phyloP scores from a whole-genome alignment of 2,329 filamentous ascomycete species.

The Zymoseptoria passerinii region DNA sequence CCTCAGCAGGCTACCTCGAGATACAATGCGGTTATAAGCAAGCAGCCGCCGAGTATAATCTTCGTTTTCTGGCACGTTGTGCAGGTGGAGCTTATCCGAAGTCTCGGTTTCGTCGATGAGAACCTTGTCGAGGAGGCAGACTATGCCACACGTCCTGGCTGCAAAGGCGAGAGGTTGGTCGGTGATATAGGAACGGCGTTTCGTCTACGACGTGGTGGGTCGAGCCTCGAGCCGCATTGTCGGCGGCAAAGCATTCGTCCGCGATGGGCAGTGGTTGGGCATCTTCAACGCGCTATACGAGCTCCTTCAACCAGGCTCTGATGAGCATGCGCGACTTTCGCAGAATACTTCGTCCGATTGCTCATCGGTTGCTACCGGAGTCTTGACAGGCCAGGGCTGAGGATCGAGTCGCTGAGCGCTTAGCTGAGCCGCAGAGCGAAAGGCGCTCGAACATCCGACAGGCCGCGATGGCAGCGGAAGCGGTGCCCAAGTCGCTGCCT shows the following conservation, averaged over 20 bases:
- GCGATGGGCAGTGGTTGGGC: slow-evolving; percentile 33
- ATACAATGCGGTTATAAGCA: too few species aligned
- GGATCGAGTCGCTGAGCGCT: slow-evolving; percentile 18
- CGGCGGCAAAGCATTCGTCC: slow-evolving; percentile 29
- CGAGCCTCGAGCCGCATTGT: slow-evolving; percentile 34
- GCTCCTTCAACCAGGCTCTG: neutral
- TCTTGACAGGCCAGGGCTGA: neutral
- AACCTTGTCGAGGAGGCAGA: slow-evolving; percentile 22
- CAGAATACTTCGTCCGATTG: slow-evolving; percentile 17
- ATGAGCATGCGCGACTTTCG: slow-evolving; percentile 14
- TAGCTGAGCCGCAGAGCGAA: slow-evolving; percentile 29
- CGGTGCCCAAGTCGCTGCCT: slow-evolving; percentile 2
- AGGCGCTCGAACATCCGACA: slow-evolving; percentile 14
- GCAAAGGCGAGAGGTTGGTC: slow-evolving; percentile 4
- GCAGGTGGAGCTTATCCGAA: slow-evolving; percentile 19
- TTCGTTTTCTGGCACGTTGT: neutral
- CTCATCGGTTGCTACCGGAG: neutral
- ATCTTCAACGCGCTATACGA: slow-evolving; percentile 31
- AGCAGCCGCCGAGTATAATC: too few species aligned
- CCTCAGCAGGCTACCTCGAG: too few species aligned
- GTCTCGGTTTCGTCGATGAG: slow-evolving; percentile 17
- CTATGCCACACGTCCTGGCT: neutral
- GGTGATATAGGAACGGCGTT: slow-evolving; percentile 7
- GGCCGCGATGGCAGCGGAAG: slow-evolving; percentile 1
- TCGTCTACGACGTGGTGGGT: slow-evolving; percentile 28